Base-by-base conservation (phyloP, 176 grass and related monocot genomes). In the Chrysopogon serrulatus region DNA sequence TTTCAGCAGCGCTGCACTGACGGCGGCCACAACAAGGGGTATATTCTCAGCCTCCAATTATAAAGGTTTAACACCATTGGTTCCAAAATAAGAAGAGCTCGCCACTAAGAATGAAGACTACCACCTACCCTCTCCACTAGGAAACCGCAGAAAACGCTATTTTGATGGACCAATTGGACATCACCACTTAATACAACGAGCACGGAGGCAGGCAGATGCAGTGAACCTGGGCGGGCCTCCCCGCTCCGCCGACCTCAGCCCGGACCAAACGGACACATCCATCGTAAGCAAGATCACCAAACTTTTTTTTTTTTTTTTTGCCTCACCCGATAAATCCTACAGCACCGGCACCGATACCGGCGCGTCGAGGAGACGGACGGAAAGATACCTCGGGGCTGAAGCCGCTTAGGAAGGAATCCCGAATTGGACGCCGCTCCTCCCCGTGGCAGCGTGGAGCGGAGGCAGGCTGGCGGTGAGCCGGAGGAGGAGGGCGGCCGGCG, bases 21-120 rank as follows among this genome's bases (percentile, higher is more conserved):
- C 56, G 35, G n/a, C n/a, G n/a, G 79, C n/a, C 79, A 77, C 79
- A 56, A 16, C 42, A 82, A 90, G 66, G 35, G 77, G 73, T 68
- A 57, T 66, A 57, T 86, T 82, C 57, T 82, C 49, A 86, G 54
- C 71, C 18, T 71, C 63, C 15, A 40, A 44, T 51, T 16, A 9
- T 24, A 71, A 81, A 70, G 43, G 49, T 18, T 76, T 41, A 23
- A 63, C n/a, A 77, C 62, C n/a, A 24, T 34, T 53, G 9, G 19
- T 53, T 35, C 16, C 19, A 4, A n/a, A 74, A 53, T 34, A 73
- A 15, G 30, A 53, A 63, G 77, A 78, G 53, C 37, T 85, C 51
- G 5, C 59, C n/a, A 80, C 68, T 42, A 75, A 4, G n/a, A 34
- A 80, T 45, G 44, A 21, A 73, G 69, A 62, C 73, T 35, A 8